Conservation (phyloP, 2,329 filamentous ascomycete species). For the Chaetomiaceae sp. region DNA sequence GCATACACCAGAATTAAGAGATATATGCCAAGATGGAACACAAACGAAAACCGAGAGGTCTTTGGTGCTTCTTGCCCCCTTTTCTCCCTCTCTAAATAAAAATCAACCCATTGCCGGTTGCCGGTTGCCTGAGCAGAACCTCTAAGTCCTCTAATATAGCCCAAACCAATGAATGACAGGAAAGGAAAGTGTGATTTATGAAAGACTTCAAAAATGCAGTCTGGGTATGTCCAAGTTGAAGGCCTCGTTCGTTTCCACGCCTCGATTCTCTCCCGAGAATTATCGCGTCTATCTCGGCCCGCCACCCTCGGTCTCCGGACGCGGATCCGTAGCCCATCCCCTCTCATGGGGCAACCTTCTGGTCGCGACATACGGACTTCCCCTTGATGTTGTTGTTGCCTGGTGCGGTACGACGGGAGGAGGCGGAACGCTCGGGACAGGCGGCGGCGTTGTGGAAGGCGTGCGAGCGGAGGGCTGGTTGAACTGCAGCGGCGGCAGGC, state of each 20-base stretch:
- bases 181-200: background rate
- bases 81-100: background rate
- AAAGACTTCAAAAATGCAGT: background rate
- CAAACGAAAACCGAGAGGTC: background rate
- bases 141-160: conserved; percentile 7
- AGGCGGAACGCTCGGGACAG: conserved; percentile 14
- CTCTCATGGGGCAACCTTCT: conserved; percentile 35
- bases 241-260: too few relatives aligned
- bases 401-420: too few relatives aligned
- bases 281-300: conserved; percentile 14
- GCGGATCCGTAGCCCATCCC: conserved; percentile 35
- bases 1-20: too few relatives aligned
- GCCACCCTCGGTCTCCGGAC: conserved; percentile 17
- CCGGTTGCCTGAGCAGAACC: conserved; percentile 11
- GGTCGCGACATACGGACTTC: conserved; percentile 21
- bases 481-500: conserved; percentile 48
- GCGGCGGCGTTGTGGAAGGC: conserved; percentile 27
- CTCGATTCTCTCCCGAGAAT: too few relatives aligned
- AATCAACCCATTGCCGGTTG: background rate
- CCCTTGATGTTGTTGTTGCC: conserved; percentile 5
- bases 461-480: conserved; percentile 36
- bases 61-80: background rate
- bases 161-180: background rate
- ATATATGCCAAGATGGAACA: background rate
- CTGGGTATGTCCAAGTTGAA: too few relatives aligned